Evolutionary conservation across 257 asterid species (phyloP), one percentile per base, ranked within the genome.

Genomic region (Dorcoceras hygrometricum): DNA sequence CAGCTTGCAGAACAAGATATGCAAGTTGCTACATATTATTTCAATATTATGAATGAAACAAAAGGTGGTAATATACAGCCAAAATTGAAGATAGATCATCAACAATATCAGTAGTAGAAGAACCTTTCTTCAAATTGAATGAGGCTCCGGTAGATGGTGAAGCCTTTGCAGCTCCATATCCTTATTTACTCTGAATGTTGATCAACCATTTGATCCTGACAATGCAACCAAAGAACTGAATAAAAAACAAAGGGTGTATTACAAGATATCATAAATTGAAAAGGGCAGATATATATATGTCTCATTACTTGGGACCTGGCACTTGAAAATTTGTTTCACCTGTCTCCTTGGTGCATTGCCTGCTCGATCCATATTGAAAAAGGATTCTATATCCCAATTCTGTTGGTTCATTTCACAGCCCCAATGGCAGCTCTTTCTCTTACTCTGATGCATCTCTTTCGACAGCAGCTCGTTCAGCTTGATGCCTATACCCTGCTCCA

Each of bases 341-440:
- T 97, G 80, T 25, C 88, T 57, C 81, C 85, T 85, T 12, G 98
- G 98, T 64, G 83, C 98, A 83, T 89, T 94, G 82, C 82, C 89
- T 29, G 96, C 84, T 36, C 98, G 89, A 46, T 85, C 88, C 93
- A 85, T 83, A 79, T 77, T 81, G 75, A 94, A 94, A 78, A 94
- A 94, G 56, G 96, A 87, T 71, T 94, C 99, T 57, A 94, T 74
- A 82, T 94, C 91, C 22, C 78, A 79, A 76, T 72, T 87, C 74
- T 88, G 95, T 74, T 87, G 98, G 78, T 72, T 89, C 81, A 76
- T 77, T 82, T 86, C 8, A 97, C 82, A 73, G 95, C 88, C 24
- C 78, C 86, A 28, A 70, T 74, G 23, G 89, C 84, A 55, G 88
- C 86, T 70, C 84, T 78, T 61, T 78, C 36, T 31, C 36, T 31